Evolutionary conservation across 805 yeast genomes (phyloP), one percentile per base, ranked within the genome.

Genomic region (Cyberlindnera meyerae): DNA sequence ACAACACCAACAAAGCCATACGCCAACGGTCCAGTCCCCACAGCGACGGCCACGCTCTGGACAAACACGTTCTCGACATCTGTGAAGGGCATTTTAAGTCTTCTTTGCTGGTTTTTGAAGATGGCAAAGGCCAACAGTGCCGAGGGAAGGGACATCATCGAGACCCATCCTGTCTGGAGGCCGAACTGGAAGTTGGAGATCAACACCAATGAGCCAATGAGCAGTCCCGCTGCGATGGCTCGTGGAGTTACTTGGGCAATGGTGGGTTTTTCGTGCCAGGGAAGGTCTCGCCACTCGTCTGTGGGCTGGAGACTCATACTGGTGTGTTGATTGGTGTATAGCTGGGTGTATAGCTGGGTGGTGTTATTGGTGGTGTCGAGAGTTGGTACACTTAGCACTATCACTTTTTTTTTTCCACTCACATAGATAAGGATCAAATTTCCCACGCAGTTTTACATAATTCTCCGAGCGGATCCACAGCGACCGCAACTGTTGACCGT

Each of bases 111-210:
- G 4, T 76, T 62, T 49, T 79, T 85, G 66, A 89, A 90, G 14
- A 83, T 65, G 1, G 96, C 82, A 57, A 78, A 89, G 0, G 95
- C 96, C 18, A 90, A 61, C 35, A 90, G 61, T 0, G 97, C 96
- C 5, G 96, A 82, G 0, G 98, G 97, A 37, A 90, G 66, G 16
- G 96, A 84, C 98, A 90, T 93, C 98, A 90, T 90, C 9, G 96
- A 87, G 6, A 93, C 96, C 98, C 98, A 90, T 2, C 98, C 98
- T 0, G 97, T 90, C 56, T 90, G 98, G 15, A 90, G 66, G 1
- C 97, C 98, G 57, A 90, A 90, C 57, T 90, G 97, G 63, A 93
- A 93, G 60, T 90, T 90, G 4, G 96, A 86, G 13, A 88, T 66
- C 18, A 93, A 66, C 22, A 93, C 89, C 18, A 90, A 62, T 0